Evolutionary conservation across 768 basidiomycete genomes (phyloP), one percentile per base, ranked within the genome.

Genomic region (Hemileccinum impolitum): DNA sequence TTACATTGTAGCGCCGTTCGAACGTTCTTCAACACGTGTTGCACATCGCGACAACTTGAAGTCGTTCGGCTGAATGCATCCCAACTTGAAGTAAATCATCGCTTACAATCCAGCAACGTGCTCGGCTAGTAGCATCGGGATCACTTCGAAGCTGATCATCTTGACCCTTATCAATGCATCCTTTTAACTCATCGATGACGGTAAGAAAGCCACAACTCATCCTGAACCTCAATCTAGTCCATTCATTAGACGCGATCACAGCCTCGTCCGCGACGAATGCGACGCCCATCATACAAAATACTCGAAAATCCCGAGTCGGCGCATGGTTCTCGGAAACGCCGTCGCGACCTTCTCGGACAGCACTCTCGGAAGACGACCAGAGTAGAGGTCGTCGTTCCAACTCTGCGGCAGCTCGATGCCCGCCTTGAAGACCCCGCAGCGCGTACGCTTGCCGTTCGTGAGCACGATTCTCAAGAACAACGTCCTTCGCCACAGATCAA

Each of bases 361-460:
- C 38, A 10, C 2, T 28, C 43, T 17, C 41, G 19, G 48, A 48
- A 42, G 46, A 11, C 37, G 25, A 50, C 25, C 39, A 47, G 32
- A 25, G 46, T 40, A 19, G 44, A 55, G 44, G 56, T 55, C 42
- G 43, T 53, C 39, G 31, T 51, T 10, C 42, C 45, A 8, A 47
- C 48, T 18, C 26, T 50, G 50, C 31, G 36, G n/a, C 41, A 46
- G 35, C 6, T 42, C 41, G 14, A 49, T 31, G 47, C 47, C 15
- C 42, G 15, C 19, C 39, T 35, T 15, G 19, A 21, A 43, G 8
- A n/a, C 25, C 26, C 30, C 26, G 4, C 18, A 23, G 39, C 14
- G 14, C n/a, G 6, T 6, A 21, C 36, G 11, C n/a, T 39, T 18
- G 18, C 11, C 31, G 43, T 40, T 25, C 36, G 32, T 19, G 42